Evolutionary conservation across 176 grass and related monocot genomes (phyloP), one percentile per base, ranked within the genome.

Genomic region (Echinochloa phyllopogon): DNA sequence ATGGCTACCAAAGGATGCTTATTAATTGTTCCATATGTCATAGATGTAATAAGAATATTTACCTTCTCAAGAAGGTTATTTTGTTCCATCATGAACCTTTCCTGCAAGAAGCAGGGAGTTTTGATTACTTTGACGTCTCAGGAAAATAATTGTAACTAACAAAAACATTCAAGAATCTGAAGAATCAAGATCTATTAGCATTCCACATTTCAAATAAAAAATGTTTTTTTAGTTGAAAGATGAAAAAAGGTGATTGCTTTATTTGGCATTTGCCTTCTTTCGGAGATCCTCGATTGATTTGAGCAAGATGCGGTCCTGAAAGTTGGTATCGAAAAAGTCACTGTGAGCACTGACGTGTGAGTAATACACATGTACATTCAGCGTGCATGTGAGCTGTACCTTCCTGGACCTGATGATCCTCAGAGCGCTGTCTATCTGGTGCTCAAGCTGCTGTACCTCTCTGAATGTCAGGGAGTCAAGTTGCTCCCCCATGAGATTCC

Each of bases 401-500:
- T 92, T 97, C 86, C 65, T 91, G 23, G 87, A 90, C 83, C 92
- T 94, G 74, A 91, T 88, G 79, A 58, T 88, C 40, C 45, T 76
- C 66, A 97, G 76, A 65, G 92, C 83, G 24, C 6, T 73, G 40
- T 88, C 79, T 43, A 97, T 84, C 68, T 90, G 94, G 23, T 85
- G 66, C 77, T 97, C 92, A 48, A 97, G 87, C 63, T 94, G 94
- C 16, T 90, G 89, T 13, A 90, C 44, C 65, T 97, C 92, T 82
- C 82, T 82, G 1, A 75, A 24, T 60, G 75, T 81, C 43, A 97
- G 78, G 8, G 87, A 65, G 20, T 94, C 89, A 1, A 94, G 75
- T 84, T 97, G 78, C 84, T 92, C 82, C 42, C 91, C 91, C 94
- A 90, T 88, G 42, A 94, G 85, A 87, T 94, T 86, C 83, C 91